Conservation (phyloP, 108 stramenopile species). For the Skeletonema costatum region DNA sequence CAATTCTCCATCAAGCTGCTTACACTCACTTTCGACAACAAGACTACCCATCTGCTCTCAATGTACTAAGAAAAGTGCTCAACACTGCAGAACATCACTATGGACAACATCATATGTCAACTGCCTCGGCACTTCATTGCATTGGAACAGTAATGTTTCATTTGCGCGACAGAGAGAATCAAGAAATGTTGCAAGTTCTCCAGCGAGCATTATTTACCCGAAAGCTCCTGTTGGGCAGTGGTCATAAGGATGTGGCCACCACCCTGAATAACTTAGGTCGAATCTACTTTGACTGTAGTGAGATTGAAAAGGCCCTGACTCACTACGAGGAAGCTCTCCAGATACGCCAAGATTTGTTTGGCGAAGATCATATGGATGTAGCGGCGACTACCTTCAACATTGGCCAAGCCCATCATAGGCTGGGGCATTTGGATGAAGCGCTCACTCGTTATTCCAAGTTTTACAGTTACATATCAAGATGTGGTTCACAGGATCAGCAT, state of each 20-base stretch:
- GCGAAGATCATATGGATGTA: slow-evolving; percentile 45
- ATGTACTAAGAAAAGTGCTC: slow-evolving; percentile 14
- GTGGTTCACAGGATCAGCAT: slow-evolving; percentile 42
- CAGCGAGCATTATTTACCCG: slow-evolving; percentile 38
- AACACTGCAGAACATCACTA: neutral
- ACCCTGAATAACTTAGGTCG: slow-evolving; percentile 64
- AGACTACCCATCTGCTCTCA: slow-evolving; percentile 34
- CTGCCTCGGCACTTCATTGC: slow-evolving; percentile 58
- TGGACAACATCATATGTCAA: slow-evolving; percentile 1
- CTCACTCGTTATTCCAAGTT: slow-evolving; percentile 54
- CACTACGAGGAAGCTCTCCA: slow-evolving; percentile 54
- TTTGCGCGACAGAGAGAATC: slow-evolving; percentile 27
- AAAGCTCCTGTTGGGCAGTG: slow-evolving; percentile 18
- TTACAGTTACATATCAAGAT: slow-evolving; percentile 38
- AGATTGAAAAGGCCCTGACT: slow-evolving; percentile 41
- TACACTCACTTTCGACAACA: slow-evolving; percentile 52
- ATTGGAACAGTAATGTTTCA: slow-evolving; percentile 58
- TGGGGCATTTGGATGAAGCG: slow-evolving; percentile 44
- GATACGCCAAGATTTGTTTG: slow-evolving; percentile 46
- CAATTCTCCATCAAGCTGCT: slow-evolving; percentile 67
- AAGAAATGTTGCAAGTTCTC: slow-evolving; percentile 29
- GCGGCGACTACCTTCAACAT: slow-evolving; percentile 65
- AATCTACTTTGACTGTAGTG: slow-evolving; percentile 42
- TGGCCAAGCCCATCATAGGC: slow-evolving; percentile 61
- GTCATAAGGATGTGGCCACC: slow-evolving; percentile 56